Evolutionary conservation across 306 rosid species (phyloP), one percentile per base, ranked within the genome.

Genomic region (Macrotyloma uniflorum): DNA sequence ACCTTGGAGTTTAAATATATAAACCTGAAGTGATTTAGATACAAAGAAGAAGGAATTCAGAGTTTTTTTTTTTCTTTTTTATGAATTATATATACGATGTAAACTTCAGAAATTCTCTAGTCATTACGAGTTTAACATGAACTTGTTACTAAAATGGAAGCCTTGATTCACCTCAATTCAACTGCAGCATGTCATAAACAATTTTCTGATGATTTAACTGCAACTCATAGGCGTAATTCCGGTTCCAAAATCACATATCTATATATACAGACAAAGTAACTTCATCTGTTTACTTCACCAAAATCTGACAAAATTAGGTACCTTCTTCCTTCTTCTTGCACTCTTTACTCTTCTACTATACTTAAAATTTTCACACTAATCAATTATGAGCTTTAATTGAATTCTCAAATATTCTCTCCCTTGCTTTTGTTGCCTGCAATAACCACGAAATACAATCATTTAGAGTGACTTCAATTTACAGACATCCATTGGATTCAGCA

Each of bases 401-500:
- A 57, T 43, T 50, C 72, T 83, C 54, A 8, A 26, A 19, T 55
- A 72, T 35, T 77, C 86, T 77, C 67, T 83, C 55, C 75, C 83
- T 83, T 51, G 83, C 80, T 32, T 77, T 77, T 0, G 49, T 35
- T 54, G 83, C 86, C 86, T 83, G 86, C 79, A 77, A 38, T 28
- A 19, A 45, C 23, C 65, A 77, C 6, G 23, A 53, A 66, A 81
- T 8, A 22, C 35, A 40, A 55, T 46, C 46, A 38, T 70, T 33
- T 6, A 57, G 53, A 43, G 68, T 49, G 26, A 57, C 15, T 15
- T 5, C 11, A 12, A 10, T 62, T 20, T 33, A 36, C 54, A 8
- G 35, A 12, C 24, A 28, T 40, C 67, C 35, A 71, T 19, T 18
- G 22, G 18, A 49, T 46, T 71, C 49, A 59, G 1, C 67, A 61